Evolutionary conservation across 768 basidiomycete genomes (phyloP).

Genomic region (Leccinum pellstonianum): DNA sequence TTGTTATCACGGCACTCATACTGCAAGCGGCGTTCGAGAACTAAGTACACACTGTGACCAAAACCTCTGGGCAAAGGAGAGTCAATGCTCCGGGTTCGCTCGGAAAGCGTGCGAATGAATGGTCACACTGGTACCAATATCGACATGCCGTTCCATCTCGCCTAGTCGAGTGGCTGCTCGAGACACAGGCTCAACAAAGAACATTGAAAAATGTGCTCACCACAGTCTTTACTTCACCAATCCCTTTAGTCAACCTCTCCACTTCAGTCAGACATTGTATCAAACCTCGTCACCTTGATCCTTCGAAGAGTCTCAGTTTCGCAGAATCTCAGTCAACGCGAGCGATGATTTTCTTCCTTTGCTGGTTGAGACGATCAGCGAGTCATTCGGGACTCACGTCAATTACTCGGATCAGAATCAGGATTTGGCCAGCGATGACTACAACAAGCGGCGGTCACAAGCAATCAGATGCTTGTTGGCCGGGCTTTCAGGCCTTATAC

Average conservation of each 20-base stretch:
- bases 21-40: slow-evolving; percentile 72
- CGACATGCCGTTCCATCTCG: slow-evolving; percentile 86
- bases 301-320: slow-evolving; percentile 40
- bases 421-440: slow-evolving; percentile 63
- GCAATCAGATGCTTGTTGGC: slow-evolving; percentile 71
- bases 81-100: slow-evolving; percentile 82
- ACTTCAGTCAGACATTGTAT: slow-evolving; percentile 77
- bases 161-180: slow-evolving; percentile 73
- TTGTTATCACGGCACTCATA: slow-evolving; percentile 74
- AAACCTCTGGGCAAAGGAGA: slow-evolving; percentile 61
- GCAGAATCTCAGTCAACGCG: slow-evolving; percentile 54
- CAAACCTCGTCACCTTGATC: slow-evolving; percentile 71
- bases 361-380: slow-evolving; percentile 70
- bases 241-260: slow-evolving; percentile 83
- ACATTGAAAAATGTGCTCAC: slow-evolving; percentile 77
- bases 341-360: slow-evolving; percentile 49
- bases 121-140: slow-evolving; percentile 50
- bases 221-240: slow-evolving; percentile 77
- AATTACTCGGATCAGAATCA: slow-evolving; percentile 97
- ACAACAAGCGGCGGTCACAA: slow-evolving; percentile 50
- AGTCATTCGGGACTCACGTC: slow-evolving; percentile 81
- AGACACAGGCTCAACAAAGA: slow-evolving; percentile 53
- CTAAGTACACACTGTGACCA: slow-evolving; percentile 46
- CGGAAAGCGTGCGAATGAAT: slow-evolving; percentile 70
- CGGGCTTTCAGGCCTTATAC: slow-evolving; percentile 67